Conservation (phyloP, 768 basidiomycete species). For the Hygrophoropsis aurantiaca region DNA sequence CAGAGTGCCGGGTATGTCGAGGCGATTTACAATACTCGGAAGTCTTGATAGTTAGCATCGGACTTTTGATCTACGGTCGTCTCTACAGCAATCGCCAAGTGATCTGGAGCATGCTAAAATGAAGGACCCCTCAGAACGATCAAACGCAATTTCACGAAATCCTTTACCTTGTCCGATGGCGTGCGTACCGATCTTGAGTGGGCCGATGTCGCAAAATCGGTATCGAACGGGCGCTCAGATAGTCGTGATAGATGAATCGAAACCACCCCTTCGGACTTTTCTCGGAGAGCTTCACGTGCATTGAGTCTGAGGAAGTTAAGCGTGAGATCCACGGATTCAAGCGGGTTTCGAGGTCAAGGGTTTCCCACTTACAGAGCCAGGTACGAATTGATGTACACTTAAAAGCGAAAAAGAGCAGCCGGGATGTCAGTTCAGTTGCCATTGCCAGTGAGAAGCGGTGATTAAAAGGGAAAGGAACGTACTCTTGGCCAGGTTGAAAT, state of each 20-base stretch:
- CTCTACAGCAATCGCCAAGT: too few species aligned
- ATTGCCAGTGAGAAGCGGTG: not conserved
- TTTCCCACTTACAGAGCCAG: conserved; percentile 38
- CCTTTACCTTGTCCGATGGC: too few species aligned
- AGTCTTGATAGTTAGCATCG: too few species aligned
- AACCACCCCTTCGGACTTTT: conserved; percentile 30
- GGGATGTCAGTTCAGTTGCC: too few species aligned
- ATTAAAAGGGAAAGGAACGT: conserved; percentile 12
- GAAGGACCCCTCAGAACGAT: too few species aligned
- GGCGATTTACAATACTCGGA: too few species aligned
- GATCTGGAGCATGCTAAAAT: too few species aligned
- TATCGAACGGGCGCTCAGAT: conserved; percentile 11
- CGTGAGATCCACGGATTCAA: not conserved
- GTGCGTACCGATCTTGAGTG: not conserved
- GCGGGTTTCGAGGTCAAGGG: not conserved
- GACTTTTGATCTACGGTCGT: too few species aligned
- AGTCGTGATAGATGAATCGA: conserved; percentile 46
- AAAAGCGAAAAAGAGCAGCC: too few species aligned
- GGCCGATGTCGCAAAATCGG: conserved; percentile 1
- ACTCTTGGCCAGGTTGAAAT: conserved; percentile 55
- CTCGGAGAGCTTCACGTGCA: conserved; percentile 41
- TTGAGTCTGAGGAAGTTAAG: conserved; percentile 37
- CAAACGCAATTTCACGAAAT: too few species aligned
- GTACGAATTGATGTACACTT: conserved; percentile 60
- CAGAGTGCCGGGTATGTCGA: too few species aligned